A percentile compares a stretch with the other conserved stretches of the same genome.
These are phyloP conservation scores for Penicillium sp. DNA, from an alignment of 2,329 filamentous ascomycete species.

Conservation along the genomic window DNA sequence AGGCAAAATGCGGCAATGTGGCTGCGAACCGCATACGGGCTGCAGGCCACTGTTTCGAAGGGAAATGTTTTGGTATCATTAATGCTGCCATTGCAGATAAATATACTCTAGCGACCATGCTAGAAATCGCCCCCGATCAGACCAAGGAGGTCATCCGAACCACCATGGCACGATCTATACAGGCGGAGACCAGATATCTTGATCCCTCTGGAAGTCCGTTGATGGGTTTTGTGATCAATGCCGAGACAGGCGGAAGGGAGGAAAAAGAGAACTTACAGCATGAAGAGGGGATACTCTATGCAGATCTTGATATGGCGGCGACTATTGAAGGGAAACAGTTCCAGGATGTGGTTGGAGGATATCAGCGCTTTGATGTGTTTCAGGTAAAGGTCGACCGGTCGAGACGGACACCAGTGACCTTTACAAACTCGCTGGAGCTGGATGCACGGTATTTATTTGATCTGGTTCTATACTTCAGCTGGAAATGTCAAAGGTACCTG, in stretches of 20 bases:
- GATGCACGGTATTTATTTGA: too few relatives aligned
- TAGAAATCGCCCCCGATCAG: too few relatives aligned
- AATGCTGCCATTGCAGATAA: conserved; percentile 47
- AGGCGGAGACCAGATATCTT: conserved; percentile 52
- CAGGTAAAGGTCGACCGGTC: conserved; percentile 50
- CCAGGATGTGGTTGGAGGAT: conserved; percentile 57
- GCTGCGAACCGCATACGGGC: conserved; percentile 54
- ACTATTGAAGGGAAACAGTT: conserved; percentile 59
- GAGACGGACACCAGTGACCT: conserved; percentile 31
- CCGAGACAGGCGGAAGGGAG: conserved; percentile 18
- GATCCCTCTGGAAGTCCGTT: conserved; percentile 51
- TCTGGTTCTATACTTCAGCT: too few relatives aligned
- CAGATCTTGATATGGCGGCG: conserved; percentile 50
- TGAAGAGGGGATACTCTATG: conserved; percentile 53
- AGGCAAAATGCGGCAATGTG: conserved; percentile 54
- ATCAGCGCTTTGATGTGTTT: conserved; percentile 58
- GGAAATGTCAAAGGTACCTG: too few relatives aligned
- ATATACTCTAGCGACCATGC: conserved; percentile 35
- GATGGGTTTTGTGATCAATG: conserved; percentile 39
- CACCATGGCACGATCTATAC: conserved; percentile 40
- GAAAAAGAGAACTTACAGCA: conserved; percentile 42
- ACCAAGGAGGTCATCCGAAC: not conserved
- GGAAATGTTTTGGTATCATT: conserved; percentile 57
- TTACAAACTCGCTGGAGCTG: conserved; percentile 8
- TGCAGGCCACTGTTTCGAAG: conserved; percentile 59